Evolutionary conservation across 768 basidiomycete genomes (phyloP), one percentile per base, ranked within the genome.

Genomic region (Pulveroboletus sp.): DNA sequence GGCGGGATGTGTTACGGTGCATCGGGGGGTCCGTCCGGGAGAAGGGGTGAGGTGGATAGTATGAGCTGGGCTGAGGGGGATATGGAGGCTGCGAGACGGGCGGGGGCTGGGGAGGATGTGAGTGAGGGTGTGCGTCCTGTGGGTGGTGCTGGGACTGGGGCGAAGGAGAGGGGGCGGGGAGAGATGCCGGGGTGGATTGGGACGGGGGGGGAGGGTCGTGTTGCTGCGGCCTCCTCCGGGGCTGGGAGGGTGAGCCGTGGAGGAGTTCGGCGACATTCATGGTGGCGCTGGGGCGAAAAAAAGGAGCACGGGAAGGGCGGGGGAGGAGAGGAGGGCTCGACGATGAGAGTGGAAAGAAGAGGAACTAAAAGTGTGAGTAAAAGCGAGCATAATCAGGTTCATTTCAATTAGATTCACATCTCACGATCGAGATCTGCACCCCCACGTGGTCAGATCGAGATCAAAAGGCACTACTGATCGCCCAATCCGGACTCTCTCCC

Each of bases 241-340:
- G 78, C 57, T 83, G 82, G 0, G 83, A 83, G 42, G 85, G 85
- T 0, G 83, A 80, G 65, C 83, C 82, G 56, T 85, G 83, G 22
- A 87, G 71, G 49, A 87, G 76, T 62, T 74, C 79, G 20, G 80
- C 79, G 57, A 87, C 82, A 68, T 86, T 84, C 85, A 86, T 86
- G 2, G 2, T 43, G 2, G 37, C 2, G 3, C 26, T 6, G 3
- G n/a, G 22, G 27, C 7, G 39, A n/a, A 43, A 27, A 30, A 13
- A 16, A 42, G 35, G 29, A 35, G 14, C 13, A 8, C 20, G 35
- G 17, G 8, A 41, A 36, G 45, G 38, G 49, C 40, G 32, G 30
- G 49, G 50, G 54, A 49, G 49, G 40, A 37, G 53, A 30, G 41
- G n/a, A 40, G 20, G 20, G 56, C 29, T 35, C 27, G 50, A 56